Base-by-base conservation (phyloP, 2,329 filamentous ascomycete genomes). In the Lecanicillium sp. region DNA sequence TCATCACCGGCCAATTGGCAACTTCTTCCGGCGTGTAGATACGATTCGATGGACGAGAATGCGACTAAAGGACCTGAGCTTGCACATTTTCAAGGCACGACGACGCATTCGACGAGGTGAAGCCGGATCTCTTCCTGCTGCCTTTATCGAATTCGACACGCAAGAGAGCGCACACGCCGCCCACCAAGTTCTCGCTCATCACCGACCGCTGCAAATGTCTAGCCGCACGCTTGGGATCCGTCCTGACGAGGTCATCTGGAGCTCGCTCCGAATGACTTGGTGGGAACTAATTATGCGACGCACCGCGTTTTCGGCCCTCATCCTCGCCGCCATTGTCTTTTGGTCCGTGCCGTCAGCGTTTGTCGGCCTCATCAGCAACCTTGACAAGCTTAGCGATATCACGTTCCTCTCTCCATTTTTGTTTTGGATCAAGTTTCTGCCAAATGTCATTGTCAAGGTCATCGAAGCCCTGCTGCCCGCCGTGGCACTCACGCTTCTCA, bases 41-140 rank as follows among this genome's bases (percentile, higher is more conserved):
- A 92, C 88, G 0, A 96, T 98, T 59, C 79, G 90, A 45, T 96
- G 85, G 84, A 84, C 80, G 46, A 84, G 92, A 37, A 68, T 72
- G 2, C 53, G 62, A 4, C 50, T 68, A 3, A 58, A 59, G 18
- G 54, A 64, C 3, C 50, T 68, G 12, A 66, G 65, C 33, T 44
- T 54, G 0, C 56, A 62, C 13, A 67, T 68, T 20, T 59, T 51
- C 44, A 84, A 94, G 59, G 77, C 96, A 37, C 76, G 82, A 46
- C 79, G 79, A 35, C 74, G 94, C 32, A 81, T 83, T 37, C 81
- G 84, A 0, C 72, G 84, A 44, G 81, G 87, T 20, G 72, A 84
- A 29, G 77, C 71, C 33, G 74, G 79, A 44, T 74, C 78, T 45
- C 68, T 87, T 22, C 78, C 82, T 12, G 82, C 87, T 17, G 86